These are phyloP conservation scores for Neopestalotiopsis sp. DNA, from an alignment of 2,329 filamentous ascomycete genomes.

Conservation along the genomic window DNA sequence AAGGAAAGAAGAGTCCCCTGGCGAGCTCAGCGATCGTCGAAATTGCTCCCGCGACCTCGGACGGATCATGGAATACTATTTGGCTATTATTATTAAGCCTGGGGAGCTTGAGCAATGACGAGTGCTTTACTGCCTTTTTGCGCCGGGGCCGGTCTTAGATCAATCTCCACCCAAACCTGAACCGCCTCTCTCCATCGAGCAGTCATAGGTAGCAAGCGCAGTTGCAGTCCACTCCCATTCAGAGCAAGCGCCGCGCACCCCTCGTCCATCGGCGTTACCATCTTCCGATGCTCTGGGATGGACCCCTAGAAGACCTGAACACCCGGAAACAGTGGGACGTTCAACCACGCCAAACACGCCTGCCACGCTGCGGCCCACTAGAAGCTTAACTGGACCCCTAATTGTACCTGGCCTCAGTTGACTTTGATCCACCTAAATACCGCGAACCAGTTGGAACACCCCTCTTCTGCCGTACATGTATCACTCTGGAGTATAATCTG, in stretches of 20 bases:
- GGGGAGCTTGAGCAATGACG: conserved; percentile 20
- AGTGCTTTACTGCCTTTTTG: conserved; percentile 12
- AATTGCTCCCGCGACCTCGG: conserved; percentile 15
- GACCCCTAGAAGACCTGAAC: neutral
- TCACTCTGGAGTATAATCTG: neutral
- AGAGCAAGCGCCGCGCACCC: neutral
- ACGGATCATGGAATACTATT: conserved; percentile 10
- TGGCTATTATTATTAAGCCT: conserved; percentile 11
- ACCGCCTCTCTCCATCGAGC: too few relatives aligned
- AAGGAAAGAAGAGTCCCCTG: neutral
- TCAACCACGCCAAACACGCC: neutral
- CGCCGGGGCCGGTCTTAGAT: conserved; percentile 5
- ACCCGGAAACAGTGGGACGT: neutral
- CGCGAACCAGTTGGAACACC: neutral
- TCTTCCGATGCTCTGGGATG: neutral
- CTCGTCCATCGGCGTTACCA: conserved; percentile 13
- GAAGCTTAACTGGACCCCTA: neutral
- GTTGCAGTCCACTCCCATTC: neutral
- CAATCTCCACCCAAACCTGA: neutral
- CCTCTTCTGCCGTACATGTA: conserved; percentile 2
- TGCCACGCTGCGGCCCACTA: neutral
- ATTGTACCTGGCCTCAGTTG: neutral
- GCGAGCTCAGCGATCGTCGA: conserved; percentile 13
- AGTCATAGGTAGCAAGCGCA: neutral
- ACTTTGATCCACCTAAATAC: neutral